Evolutionary conservation across 176 grass and related monocot species (phyloP).

Genomic region (Stipa capillata): DNA sequence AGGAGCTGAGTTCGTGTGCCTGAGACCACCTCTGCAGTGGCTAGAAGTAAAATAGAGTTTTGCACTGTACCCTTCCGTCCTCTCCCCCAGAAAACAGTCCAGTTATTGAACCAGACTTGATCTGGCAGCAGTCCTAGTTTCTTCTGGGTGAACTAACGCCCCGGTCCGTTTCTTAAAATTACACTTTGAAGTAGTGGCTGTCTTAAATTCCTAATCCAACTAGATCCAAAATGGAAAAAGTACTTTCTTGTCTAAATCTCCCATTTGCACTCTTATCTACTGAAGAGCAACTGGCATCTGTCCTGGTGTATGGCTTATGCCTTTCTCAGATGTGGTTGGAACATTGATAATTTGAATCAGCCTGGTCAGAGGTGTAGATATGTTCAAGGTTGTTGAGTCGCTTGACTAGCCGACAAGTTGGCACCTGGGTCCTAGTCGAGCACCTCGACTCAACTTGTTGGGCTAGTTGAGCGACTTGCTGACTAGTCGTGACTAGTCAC

Average conservation of each 20-base stretch:
- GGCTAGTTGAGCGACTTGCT: no score
- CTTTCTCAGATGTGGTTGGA: background rate
- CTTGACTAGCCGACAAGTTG: no score
- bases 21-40: background rate
- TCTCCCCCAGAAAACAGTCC: background rate
- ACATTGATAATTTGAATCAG: constrained; percentile 14
- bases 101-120: background rate
- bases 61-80: background rate
- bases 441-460: no score
- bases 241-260: background rate
- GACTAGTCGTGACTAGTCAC: no score
- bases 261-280: background rate
- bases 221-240: background rate
- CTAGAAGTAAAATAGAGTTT: background rate
- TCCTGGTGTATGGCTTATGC: background rate
- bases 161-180: background rate
- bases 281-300: background rate
- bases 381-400: no score
- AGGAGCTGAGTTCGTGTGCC: background rate
- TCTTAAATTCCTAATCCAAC: background rate
- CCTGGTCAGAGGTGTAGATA: background rate
- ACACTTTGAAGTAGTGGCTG: background rate
- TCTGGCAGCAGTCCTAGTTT: background rate
- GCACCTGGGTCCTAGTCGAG: no score
- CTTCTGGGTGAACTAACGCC: background rate